Evolutionary conservation across 2,329 filamentous ascomycete genomes (phyloP), one percentile per base, ranked within the genome.

Genomic region (Ascochyta koolunga): DNA sequence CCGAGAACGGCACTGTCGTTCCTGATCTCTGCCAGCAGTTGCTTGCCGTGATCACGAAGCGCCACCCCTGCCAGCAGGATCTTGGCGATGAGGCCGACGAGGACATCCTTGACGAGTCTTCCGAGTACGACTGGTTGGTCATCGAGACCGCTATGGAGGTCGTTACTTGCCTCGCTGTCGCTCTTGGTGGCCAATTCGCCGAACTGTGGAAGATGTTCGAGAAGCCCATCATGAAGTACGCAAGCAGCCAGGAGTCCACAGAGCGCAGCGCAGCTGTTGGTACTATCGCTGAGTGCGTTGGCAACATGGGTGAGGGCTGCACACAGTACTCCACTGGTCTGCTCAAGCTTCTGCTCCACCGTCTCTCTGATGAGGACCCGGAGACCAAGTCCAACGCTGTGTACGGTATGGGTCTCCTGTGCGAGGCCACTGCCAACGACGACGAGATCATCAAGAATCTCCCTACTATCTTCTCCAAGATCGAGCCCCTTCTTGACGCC

Each of bases 141-240:
- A 89, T 98, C 49, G 95, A 99, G 79, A 96, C 92, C 9, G 93
- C 91, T 31, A 85, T 98, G 50, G 95, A 98, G 62, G 91, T 96
- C 40, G 82, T 97, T 44, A 91, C 91, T 45, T 91, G 90, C 32
- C 84, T 98, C 35, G 88, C 93, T 18, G 86, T 86, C 40, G 91
- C 91, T 27, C 86, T 98, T 13, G 95, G 95, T 33, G 76, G 83
- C 19, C 86, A 87, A 64, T 98, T 97, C 68, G 83, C 83, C 50
- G 89, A 96, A 79, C 82, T 97, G 58, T 98, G 92, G 91, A 96
- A 96, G 82, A 87, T 96, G 67, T 96, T 97, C 64, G 90, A 96
- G 81, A 93, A 95, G 82, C 90, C 89, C 32, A 83, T 98, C 65
- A 80, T 96, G 72, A 93, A 91, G 79, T 95, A 92, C 68, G 89